Percentiles rank a stretch among this genome's conserved stretches.
Conservation (phyloP, 2,329 filamentous ascomycete genomes). For the Aureobasidium sp. region DNA sequence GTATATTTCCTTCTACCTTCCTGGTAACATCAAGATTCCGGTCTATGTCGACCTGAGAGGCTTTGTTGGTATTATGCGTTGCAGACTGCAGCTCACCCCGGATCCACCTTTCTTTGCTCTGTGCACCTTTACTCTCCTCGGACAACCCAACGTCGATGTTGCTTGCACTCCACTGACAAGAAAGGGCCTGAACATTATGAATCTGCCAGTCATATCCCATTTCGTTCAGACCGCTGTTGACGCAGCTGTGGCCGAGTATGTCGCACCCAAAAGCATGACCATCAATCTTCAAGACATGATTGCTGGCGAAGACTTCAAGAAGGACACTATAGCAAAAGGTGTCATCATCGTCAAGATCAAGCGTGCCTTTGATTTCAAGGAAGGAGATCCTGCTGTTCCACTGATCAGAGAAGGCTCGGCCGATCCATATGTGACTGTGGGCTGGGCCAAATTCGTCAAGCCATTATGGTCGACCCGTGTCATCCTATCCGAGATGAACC, state of each 20-base stretch:
- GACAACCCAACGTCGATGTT: slow-evolving; percentile 65
- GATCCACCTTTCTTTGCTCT: slow-evolving; percentile 73
- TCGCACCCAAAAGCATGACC: slow-evolving; percentile 68
- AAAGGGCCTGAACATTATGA: slow-evolving; percentile 65
- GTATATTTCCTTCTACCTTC: slow-evolving; percentile 65
- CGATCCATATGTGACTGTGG: slow-evolving; percentile 65
- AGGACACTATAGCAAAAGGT: slow-evolving; percentile 60
- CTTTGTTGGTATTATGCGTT: slow-evolving; percentile 61
- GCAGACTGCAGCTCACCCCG: slow-evolving; percentile 65
- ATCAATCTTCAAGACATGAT: slow-evolving; percentile 72
- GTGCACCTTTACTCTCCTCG: slow-evolving; percentile 66
- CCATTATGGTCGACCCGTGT: slow-evolving; percentile 61
- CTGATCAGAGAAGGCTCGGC: slow-evolving; percentile 54
- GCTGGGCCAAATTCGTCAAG: slow-evolving; percentile 72
- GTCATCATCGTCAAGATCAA: slow-evolving; percentile 61
- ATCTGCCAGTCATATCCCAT: slow-evolving; percentile 65
- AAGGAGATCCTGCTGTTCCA: slow-evolving; percentile 59
- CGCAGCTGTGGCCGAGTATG: slow-evolving; percentile 66
- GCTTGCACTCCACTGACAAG: slow-evolving; percentile 65
- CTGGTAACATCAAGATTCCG: slow-evolving; percentile 48
- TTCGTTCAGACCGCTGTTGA: slow-evolving; percentile 71
- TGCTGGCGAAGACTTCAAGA: slow-evolving; percentile 71
- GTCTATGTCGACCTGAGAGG: slow-evolving; percentile 72
- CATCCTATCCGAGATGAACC: slow-evolving; percentile 58
- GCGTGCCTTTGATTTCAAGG: slow-evolving; percentile 62